phyloP scores from a whole-genome alignment of 768 basidiomycete species.

The Leccinum pellstonianum region DNA sequence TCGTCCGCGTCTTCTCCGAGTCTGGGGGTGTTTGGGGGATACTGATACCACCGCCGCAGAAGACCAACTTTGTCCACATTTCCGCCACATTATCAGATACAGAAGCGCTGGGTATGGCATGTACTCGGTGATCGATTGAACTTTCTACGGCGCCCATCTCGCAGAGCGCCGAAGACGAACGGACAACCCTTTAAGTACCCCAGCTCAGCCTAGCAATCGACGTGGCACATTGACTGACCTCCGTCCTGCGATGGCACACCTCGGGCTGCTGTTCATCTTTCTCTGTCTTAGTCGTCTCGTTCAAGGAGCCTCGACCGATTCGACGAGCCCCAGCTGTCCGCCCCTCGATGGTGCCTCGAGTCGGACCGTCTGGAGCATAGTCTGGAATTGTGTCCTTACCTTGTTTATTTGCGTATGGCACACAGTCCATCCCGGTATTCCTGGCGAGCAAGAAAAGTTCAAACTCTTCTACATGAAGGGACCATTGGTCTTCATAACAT shows the following conservation, averaged over 20 bases:
- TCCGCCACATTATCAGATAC: neutral
- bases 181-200: neutral
- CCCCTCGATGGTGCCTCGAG: neutral
- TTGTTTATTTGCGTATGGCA: slow-evolving; percentile 4
- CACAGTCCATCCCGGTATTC: neutral
- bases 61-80: neutral
- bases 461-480: neutral
- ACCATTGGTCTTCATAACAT: neutral
- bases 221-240: neutral
- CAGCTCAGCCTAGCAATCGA: neutral
- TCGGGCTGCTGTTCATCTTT: neutral
- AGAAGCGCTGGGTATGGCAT: neutral
- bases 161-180: neutral
- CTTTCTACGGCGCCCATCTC: neutral
- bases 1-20: neutral
- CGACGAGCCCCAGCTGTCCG: neutral
- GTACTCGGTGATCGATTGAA: neutral
- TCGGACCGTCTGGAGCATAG: neutral
- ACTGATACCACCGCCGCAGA: neutral
- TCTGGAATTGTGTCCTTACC: neutral
- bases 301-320: neutral
- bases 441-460: neutral
- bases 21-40: neutral
- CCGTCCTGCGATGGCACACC: neutral
- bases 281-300: neutral